Evolutionary conservation across 78 protist species (phyloP), one percentile per base, ranked within the genome.

Genomic region (Trichosphaerium sp.): DNA sequence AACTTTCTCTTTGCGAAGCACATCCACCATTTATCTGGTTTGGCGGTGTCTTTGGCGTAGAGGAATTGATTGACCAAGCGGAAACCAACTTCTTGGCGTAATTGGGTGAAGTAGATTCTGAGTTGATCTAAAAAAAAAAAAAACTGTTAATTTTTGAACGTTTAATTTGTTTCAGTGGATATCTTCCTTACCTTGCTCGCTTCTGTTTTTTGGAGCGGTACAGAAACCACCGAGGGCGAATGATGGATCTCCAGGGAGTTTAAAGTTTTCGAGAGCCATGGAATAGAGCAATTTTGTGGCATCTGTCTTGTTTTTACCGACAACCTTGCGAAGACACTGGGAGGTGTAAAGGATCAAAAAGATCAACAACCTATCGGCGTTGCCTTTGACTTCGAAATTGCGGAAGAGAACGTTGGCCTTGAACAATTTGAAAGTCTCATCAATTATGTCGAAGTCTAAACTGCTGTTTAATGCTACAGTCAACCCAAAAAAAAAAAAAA

Each of bases 361-460:
- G 79, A 94, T 74, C 26, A 94, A 63, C 25, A 91, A 65, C 26
- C 94, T 84, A 65, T 94, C 98, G 29, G 91, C 93, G 23, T 71
- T 55, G 21, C 94, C 92, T 60, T 88, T 63, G 40, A 91, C 74
- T 26, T 91, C 92, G 66, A 80, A 94, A 62, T 80, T 80, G 58
- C 81, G 63, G 82, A 91, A 88, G 38, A 94, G 70, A 39, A 94
- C 83, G 65, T 94, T 94, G 4, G 98, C 95, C 69, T 84, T 79
- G 84, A 77, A 94, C 41, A 55, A 64, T 8, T 40, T 70, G 38
- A 94, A 37, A 15, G 92, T 83, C 74, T 94, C 98, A 48, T 91
- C 98, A 29, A 94, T 71, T 66, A 89, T 78, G 74, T 92, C 97
- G 39, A 28, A 2, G n/a, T 21, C 79, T 31, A n/a, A n/a, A n/a